Conservation (phyloP, 1,139 yeast genomes). For the Hyphopichia burtonii region DNA sequence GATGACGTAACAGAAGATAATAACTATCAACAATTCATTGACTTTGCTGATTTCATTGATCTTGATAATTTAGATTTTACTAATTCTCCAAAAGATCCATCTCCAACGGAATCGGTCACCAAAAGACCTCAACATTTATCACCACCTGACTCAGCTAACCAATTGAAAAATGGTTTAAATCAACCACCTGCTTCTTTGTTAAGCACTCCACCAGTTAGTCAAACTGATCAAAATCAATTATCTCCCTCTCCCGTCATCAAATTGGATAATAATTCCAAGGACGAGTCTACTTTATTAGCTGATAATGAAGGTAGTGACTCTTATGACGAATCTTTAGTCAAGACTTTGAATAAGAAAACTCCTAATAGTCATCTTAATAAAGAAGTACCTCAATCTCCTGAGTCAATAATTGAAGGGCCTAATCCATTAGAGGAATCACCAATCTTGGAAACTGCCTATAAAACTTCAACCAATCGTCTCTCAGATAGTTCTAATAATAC, state of each 20-base stretch:
- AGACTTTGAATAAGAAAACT: conserved; percentile 6
- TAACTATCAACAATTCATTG: conserved; percentile 43
- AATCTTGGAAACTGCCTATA: conserved; percentile 21
- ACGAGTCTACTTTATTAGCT: conserved; percentile 5
- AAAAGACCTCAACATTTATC: not conserved
- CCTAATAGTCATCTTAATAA: conserved; percentile 12
- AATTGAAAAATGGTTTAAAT: not conserved
- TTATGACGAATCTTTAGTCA: not conserved
- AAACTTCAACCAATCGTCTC: not conserved
- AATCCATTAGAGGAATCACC: conserved; percentile 18
- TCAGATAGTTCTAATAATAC: conserved; percentile 4
- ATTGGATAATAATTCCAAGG: not conserved
- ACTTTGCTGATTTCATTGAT: conserved; percentile 65
- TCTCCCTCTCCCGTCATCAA: conserved; percentile 1
- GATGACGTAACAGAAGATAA: conserved; percentile 7
- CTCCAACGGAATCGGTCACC: not conserved
- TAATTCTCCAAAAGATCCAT: conserved; percentile 14
- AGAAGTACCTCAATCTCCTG: conserved; percentile 12
- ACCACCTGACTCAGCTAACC: conserved; percentile 2
- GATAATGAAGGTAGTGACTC: conserved; percentile 3
- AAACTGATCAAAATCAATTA: conserved; percentile 4
- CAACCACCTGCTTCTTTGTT: not conserved
- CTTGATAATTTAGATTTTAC: conserved; percentile 47
- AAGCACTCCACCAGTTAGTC: conserved; percentile 9
- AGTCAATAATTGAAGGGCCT: conserved; percentile 10